phyloP scores from a whole-genome alignment of 2,329 filamentous ascomycete genomes.

The Colletotrichum sidae region DNA sequence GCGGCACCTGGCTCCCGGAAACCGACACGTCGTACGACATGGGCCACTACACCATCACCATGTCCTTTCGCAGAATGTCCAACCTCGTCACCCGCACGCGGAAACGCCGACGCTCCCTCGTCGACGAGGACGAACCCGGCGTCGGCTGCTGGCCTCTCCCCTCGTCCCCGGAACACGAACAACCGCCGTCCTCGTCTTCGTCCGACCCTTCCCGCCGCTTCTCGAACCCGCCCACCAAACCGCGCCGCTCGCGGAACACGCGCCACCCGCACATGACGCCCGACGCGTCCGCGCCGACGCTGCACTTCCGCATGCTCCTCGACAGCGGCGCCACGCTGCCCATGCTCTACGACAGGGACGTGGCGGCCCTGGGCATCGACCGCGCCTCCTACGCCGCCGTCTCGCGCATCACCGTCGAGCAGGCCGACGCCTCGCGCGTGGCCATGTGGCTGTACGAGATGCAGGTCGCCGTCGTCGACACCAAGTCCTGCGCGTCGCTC shows the following conservation, averaged over 20 bases:
- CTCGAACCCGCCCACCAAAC: neutral
- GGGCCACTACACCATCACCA: conserved; percentile 44
- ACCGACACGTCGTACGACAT: conserved; percentile 43
- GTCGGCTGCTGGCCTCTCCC: conserved; percentile 14
- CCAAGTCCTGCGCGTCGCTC: conserved; percentile 43
- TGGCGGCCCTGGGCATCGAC: conserved; percentile 49
- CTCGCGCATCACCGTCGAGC: conserved; percentile 44
- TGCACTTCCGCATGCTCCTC: conserved; percentile 50
- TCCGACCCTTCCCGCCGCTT: neutral
- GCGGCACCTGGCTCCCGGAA: conserved; percentile 44
- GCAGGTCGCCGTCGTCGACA: conserved; percentile 45
- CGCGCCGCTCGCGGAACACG: neutral
- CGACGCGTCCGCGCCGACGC: conserved; percentile 41
- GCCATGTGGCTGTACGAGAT: conserved; percentile 49
- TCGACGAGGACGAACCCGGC: conserved; percentile 1
- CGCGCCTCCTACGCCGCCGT: conserved; percentile 49
- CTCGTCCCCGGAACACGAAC: conserved; percentile 1
- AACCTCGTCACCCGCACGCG: neutral
- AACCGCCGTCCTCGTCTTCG: neutral
- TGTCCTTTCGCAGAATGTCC: conserved; percentile 43
- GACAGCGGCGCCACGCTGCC: conserved; percentile 58
- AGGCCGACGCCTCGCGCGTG: conserved; percentile 35
- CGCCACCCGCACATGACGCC: conserved; percentile 18
- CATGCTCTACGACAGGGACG: conserved; percentile 49
- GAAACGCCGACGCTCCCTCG: neutral